A percentile compares a stretch with the other conserved stretches of the same genome.
Conservation (phyloP, 2,329 filamentous ascomycete genomes). For the Colletotrichum coccodes region DNA sequence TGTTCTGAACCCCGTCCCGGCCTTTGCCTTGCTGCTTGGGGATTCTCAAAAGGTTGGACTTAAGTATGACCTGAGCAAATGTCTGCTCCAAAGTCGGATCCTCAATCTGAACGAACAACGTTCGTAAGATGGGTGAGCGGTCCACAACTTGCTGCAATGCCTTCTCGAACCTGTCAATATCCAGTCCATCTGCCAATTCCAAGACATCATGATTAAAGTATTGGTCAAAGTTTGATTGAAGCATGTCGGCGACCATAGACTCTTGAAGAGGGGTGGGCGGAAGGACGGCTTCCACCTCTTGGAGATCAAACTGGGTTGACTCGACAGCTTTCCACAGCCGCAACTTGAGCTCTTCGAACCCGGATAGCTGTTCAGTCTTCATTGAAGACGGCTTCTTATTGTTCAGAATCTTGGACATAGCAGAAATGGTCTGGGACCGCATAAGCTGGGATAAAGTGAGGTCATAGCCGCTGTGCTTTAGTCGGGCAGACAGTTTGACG, state of each 20-base stretch:
- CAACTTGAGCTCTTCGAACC: constrained; percentile 37
- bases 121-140: constrained; percentile 77
- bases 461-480: constrained; percentile 69
- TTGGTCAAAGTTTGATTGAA: constrained; percentile 75
- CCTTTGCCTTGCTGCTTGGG: constrained; percentile 37
- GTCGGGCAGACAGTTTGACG: constrained; percentile 81
- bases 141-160: constrained; percentile 72
- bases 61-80: constrained; percentile 60
- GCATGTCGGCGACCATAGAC: constrained; percentile 85
- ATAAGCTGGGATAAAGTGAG: constrained; percentile 83
- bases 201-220: constrained; percentile 91
- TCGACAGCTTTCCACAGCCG: constrained; percentile 51
- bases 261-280: constrained; percentile 89
- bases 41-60: constrained; percentile 35
- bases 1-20: constrained; percentile 44
- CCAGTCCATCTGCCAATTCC: constrained; percentile 62
- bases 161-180: constrained; percentile 64
- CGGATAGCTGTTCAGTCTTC: constrained; percentile 33
- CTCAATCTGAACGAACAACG: constrained; percentile 75
- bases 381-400: neutral
- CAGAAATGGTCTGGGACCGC: constrained; percentile 73
- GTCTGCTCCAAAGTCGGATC: constrained; percentile 63
- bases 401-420: constrained; percentile 56
- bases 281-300: constrained; percentile 66
- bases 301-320: constrained; percentile 44